A percentile compares a stretch with the other conserved stretches of the same genome.
Evolutionary conservation across 2,329 filamentous ascomycete genomes (phyloP).

Genomic region (Ascochyta lentis): DNA sequence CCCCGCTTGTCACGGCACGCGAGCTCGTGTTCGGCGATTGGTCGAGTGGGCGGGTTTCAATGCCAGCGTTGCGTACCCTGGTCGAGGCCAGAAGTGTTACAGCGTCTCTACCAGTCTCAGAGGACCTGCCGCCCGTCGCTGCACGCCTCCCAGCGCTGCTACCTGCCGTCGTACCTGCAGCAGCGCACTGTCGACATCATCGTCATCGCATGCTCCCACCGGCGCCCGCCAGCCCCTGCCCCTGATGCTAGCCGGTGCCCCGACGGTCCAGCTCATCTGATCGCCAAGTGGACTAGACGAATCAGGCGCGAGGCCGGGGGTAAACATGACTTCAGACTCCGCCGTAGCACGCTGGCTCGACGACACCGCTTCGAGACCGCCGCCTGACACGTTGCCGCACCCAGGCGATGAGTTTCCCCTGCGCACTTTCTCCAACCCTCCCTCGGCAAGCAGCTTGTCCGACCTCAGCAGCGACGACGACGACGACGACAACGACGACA

Average conservation of each 20-base stretch:
- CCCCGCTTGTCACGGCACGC: conserved; percentile 11
- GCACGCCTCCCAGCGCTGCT: background rate
- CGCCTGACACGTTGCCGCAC: conserved; percentile 36
- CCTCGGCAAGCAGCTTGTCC: conserved; percentile 37
- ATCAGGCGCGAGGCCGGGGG: conserved; percentile 26
- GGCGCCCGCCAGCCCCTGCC: conserved; percentile 8
- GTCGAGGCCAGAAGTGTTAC: conserved; percentile 9
- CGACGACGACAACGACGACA: conserved; percentile 10
- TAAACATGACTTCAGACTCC: conserved; percentile 26
- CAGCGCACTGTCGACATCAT: conserved; percentile 6
- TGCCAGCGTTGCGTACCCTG: conserved; percentile 7
- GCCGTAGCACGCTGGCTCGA: conserved; percentile 44
- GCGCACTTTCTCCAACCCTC: conserved; percentile 43
- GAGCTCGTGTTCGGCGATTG: conserved; percentile 7
- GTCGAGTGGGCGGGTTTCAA: conserved; percentile 5
- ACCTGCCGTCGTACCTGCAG: conserved; percentile 8
- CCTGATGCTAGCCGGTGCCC: conserved; percentile 9
- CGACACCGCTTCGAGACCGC: conserved; percentile 33
- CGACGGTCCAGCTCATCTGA: conserved; percentile 15
- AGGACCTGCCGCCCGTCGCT: conserved; percentile 1
- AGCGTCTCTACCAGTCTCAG: background rate
- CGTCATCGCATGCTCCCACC: conserved; percentile 10
- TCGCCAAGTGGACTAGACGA: conserved; percentile 25
- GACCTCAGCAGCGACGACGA: conserved; percentile 30
- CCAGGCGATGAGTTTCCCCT: conserved; percentile 49